Percentiles rank a stretch among this genome's conserved stretches.
These are phyloP conservation scores for Theobroma grandiflorum DNA, from an alignment of 441 rosid genomes.

Conservation along the genomic window DNA sequence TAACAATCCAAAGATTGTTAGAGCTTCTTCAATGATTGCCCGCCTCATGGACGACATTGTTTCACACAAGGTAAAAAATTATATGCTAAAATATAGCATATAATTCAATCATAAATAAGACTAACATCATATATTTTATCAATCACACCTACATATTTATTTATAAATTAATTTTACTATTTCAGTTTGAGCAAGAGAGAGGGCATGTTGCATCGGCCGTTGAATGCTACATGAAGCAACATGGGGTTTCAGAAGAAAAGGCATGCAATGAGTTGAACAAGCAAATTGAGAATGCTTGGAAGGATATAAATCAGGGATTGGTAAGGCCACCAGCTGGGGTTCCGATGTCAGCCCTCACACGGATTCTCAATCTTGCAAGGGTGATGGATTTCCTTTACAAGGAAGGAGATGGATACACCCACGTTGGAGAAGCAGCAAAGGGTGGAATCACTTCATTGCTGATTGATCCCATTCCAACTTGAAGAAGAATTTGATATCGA, in stretches of 20 bases:
- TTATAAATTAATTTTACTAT: neutral
- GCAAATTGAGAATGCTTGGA: slow-evolving; percentile 31
- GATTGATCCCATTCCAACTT: too few species aligned
- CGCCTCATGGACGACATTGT: slow-evolving; percentile 35
- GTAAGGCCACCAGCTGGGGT: slow-evolving; percentile 16
- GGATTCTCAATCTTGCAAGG: slow-evolving; percentile 26
- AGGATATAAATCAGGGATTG: slow-evolving; percentile 35
- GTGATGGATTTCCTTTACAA: slow-evolving; percentile 24
- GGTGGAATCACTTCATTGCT: too few species aligned
- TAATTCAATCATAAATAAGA: too few species aligned
- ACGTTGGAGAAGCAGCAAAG: neutral
- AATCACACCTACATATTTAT: too few species aligned
- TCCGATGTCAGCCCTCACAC: slow-evolving; percentile 18
- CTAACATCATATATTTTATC: too few species aligned
- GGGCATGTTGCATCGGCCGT: slow-evolving; percentile 31
- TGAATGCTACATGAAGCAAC: slow-evolving; percentile 37
- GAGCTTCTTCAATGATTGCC: slow-evolving; percentile 5
- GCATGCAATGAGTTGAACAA: slow-evolving; percentile 28
- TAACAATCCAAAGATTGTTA: slow-evolving; percentile 28
- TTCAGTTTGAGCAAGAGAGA: slow-evolving; percentile 39
- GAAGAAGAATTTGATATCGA: too few species aligned
- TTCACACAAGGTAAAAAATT: slow-evolving; percentile 34
- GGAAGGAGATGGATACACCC: slow-evolving; percentile 30
- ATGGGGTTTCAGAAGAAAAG: slow-evolving; percentile 31
- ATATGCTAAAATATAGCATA: too few species aligned